phyloP scores from a whole-genome alignment of 768 basidiomycete species.

The Lactarius quietus region DNA sequence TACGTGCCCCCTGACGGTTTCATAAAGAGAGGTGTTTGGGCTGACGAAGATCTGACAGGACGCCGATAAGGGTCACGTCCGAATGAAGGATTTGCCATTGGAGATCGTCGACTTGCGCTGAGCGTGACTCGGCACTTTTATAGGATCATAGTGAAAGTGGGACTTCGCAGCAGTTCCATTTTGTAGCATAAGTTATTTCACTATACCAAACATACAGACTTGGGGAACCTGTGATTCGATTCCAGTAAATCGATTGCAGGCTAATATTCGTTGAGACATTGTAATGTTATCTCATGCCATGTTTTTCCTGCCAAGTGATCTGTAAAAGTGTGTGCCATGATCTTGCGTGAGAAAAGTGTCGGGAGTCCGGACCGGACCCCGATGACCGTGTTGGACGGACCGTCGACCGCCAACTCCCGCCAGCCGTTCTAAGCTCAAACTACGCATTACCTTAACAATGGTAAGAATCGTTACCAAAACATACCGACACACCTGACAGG shows the following conservation, averaged over 20 bases:
- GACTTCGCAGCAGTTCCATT: not conserved
- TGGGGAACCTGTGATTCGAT: conserved; percentile 8
- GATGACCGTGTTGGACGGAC: too few relatives aligned
- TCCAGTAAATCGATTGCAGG: not conserved
- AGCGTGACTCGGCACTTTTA: conserved; percentile 7
- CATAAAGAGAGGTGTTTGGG: not conserved
- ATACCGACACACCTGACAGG: not conserved
- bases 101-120: conserved; percentile 82
- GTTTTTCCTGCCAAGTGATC: too few relatives aligned
- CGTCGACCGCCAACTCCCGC: too few relatives aligned
- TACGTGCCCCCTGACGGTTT: conserved; percentile 37
- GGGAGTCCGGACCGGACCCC: not conserved
- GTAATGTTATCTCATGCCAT: conserved; percentile 16
- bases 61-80: conserved; percentile 81
- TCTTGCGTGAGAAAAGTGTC: too few relatives aligned
- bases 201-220: conserved; percentile 1
- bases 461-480: not conserved
- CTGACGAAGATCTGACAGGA: conserved; percentile 45
- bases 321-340: too few relatives aligned
- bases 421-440: not conserved
- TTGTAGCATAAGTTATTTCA: conserved; percentile 10
- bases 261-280: conserved; percentile 10
- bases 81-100: conserved; percentile 64
- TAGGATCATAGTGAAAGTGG: conserved; percentile 10
- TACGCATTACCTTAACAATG: conserved; percentile 6